phyloP scores from a whole-genome alignment of 352 stramenopile species.

The Pythium dissotocum region DNA sequence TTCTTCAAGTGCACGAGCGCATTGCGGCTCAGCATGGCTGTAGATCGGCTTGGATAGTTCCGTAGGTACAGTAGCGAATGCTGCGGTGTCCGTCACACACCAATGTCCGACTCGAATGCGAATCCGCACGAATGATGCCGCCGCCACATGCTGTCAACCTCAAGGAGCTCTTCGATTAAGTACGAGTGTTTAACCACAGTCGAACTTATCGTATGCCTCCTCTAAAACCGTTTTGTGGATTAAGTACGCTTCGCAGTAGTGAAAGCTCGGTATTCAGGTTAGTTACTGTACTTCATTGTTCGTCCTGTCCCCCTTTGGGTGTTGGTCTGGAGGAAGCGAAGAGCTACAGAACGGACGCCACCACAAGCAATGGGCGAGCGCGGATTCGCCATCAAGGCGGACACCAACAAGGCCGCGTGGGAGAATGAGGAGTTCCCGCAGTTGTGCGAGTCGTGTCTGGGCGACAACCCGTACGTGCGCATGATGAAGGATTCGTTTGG shows the following conservation, averaged over 20 bases:
- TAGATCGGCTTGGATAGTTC: background rate
- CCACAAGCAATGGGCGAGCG: constrained; percentile 65
- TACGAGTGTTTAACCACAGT: constrained; percentile 5
- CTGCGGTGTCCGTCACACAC: background rate
- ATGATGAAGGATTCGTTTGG: constrained; percentile 98
- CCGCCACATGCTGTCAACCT: background rate
- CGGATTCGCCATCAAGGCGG: constrained; percentile 87
- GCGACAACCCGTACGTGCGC: constrained; percentile 98
- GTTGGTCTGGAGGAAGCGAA: constrained; percentile 15
- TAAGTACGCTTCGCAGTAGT: background rate
- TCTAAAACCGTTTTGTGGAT: background rate
- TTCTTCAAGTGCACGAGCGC: constrained; percentile 53
- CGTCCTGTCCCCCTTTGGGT: background rate
- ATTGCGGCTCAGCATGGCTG: constrained; percentile 36
- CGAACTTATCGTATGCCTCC: background rate
- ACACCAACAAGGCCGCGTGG: constrained; percentile 85
- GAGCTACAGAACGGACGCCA: constrained; percentile 7
- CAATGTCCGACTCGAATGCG: background rate
- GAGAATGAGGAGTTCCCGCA: constrained; percentile 97
- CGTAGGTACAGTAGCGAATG: background rate
- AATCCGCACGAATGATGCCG: background rate
- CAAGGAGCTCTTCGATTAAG: constrained; percentile 6
- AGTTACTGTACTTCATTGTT: background rate
- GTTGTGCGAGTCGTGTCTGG: constrained; percentile 98
- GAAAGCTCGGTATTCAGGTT: background rate